Evolutionary conservation across 2,329 filamentous ascomycete genomes (phyloP).

Genomic region (Zymoseptoria passerinii): DNA sequence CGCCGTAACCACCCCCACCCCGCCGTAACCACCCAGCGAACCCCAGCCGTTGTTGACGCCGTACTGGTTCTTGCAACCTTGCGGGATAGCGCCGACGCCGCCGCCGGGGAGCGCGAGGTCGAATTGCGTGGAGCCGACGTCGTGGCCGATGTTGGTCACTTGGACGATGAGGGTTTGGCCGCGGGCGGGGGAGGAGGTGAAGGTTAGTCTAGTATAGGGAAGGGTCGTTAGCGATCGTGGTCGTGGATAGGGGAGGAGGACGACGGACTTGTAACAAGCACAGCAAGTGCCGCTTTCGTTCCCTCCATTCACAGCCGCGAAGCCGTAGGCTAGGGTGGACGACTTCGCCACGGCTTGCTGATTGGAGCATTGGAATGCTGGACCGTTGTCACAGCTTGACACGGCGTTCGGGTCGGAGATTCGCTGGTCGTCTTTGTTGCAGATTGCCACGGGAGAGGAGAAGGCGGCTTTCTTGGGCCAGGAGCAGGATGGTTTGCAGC

Average conservation of each 20-base stretch:
- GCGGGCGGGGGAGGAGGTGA: constrained; percentile 46
- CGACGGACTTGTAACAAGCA: constrained; percentile 48
- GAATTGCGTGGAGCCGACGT: constrained; percentile 51
- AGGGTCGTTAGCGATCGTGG: too few species aligned
- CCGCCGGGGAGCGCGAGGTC: constrained; percentile 47
- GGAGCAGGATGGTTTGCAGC: constrained; percentile 61
- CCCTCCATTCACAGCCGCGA: constrained; percentile 52
- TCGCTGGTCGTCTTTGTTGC: constrained; percentile 47
- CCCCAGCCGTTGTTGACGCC: constrained; percentile 38
- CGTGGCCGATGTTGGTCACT: constrained; percentile 54
- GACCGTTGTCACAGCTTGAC: constrained; percentile 50
- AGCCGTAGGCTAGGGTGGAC: constrained; percentile 53
- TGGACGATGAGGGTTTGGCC: constrained; percentile 59
- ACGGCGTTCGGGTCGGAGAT: constrained; percentile 43
- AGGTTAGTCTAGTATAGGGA: constrained; percentile 37
- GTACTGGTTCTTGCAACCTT: constrained; percentile 15
- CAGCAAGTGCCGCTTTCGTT: constrained; percentile 58
- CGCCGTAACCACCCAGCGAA: background rate
- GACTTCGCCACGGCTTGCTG: constrained; percentile 56
- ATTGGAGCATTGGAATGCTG: constrained; percentile 53
- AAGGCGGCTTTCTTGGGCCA: constrained; percentile 51
- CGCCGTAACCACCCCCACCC: constrained; percentile 21
- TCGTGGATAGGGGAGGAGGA: too few species aligned
- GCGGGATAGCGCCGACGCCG: constrained; percentile 44
- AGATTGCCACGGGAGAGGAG: constrained; percentile 45